These are phyloP conservation scores for Tulasnella sp. DNA, from an alignment of 768 basidiomycete genomes.

Conservation along the genomic window DNA sequence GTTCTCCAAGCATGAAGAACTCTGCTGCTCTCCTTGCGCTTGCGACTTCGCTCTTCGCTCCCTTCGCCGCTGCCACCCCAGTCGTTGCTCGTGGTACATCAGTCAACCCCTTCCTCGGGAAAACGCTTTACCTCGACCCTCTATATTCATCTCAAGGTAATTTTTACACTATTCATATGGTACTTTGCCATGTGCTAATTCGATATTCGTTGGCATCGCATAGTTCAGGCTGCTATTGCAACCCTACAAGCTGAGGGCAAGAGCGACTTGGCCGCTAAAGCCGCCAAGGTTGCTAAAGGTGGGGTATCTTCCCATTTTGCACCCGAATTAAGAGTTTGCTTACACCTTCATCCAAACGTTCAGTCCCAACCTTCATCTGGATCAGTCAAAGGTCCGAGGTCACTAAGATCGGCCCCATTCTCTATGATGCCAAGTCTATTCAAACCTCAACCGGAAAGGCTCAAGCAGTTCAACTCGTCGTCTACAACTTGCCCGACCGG, in stretches of 20 bases:
- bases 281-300: slow-evolving; percentile 24
- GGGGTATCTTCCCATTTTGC: neutral
- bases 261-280: neutral
- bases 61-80: neutral
- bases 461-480: slow-evolving; percentile 52
- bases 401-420: neutral
- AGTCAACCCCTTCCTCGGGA: neutral
- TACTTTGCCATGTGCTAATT: neutral
- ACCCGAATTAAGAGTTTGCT: neutral
- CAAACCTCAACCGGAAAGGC: neutral
- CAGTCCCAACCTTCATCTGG: slow-evolving; percentile 36
- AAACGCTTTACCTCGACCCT: slow-evolving; percentile 4
- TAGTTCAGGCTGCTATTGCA: slow-evolving; percentile 2
- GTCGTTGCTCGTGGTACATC: neutral
- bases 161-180: neutral
- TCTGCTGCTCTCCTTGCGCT: slow-evolving; percentile 1
- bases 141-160: neutral
- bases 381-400: slow-evolving; percentile 29
- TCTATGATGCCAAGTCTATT: slow-evolving; percentile 9
- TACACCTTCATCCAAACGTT: neutral
- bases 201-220: neutral
- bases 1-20: slow-evolving; percentile 6
- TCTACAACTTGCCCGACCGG: slow-evolving; percentile 51
- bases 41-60: slow-evolving; percentile 17
- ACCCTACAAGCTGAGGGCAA: neutral